Conservation (phyloP, 805 yeast genomes). For the Wickerhamomyces chaumierensis region DNA sequence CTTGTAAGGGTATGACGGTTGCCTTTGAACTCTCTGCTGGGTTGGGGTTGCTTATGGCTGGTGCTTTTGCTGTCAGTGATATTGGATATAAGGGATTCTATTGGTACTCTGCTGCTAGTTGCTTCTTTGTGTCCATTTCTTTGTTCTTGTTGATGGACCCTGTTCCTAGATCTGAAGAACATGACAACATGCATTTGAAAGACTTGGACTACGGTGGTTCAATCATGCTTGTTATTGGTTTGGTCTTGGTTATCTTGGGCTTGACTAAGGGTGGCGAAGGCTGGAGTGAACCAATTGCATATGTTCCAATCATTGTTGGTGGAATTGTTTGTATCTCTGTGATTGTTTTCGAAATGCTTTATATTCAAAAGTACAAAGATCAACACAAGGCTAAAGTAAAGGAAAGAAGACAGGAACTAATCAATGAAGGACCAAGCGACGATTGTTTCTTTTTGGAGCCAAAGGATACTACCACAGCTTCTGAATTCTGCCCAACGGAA, state of each 20-base stretch:
- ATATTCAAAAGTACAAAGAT: neutral
- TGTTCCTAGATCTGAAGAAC: constrained; percentile 17
- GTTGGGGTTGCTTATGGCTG: neutral
- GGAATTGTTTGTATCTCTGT: neutral
- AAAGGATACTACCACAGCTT: no score
- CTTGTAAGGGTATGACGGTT: constrained; percentile 17
- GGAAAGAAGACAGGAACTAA: no score
- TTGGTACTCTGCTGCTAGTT: neutral
- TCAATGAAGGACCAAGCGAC: no score
- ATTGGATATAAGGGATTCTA: neutral
- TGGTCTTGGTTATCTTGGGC: constrained; percentile 29
- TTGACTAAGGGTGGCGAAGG: constrained; percentile 33
- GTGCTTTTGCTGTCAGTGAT: neutral
- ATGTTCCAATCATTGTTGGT: neutral
- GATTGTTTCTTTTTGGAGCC: no score
- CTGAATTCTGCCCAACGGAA: no score
- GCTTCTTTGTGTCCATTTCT: constrained; percentile 4
- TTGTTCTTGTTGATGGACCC: constrained; percentile 21
- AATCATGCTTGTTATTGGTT: constrained; percentile 22
- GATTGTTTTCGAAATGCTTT: neutral
- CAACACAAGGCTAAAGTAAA: neutral
- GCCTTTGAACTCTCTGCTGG: constrained; percentile 6
- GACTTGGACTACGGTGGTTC: constrained; percentile 28
- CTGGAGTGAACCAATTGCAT: constrained; percentile 18
- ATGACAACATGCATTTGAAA: constrained; percentile 9